Conservation (phyloP, 2,329 filamentous ascomycete genomes). For the Aureobasidium sp. region DNA sequence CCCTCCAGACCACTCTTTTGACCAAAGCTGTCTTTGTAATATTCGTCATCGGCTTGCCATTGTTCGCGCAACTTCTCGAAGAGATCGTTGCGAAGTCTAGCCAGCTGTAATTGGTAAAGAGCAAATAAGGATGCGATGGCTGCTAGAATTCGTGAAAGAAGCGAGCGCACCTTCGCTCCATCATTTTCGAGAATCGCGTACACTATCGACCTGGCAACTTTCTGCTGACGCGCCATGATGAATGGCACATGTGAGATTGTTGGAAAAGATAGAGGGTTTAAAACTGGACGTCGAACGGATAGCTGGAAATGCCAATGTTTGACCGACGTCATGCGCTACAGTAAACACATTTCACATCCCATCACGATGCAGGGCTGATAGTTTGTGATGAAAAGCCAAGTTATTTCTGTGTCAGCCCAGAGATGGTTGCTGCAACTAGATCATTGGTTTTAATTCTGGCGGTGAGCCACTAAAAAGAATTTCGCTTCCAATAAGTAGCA, state of each 20-base stretch:
- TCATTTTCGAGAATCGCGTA: constrained; percentile 10
- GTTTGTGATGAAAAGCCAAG: not conserved
- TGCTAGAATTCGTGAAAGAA: constrained; percentile 1
- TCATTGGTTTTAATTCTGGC: too few species aligned
- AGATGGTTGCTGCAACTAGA: too few species aligned
- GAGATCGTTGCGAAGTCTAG: constrained; percentile 28
- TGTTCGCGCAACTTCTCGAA: constrained; percentile 45
- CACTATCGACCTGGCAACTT: constrained; percentile 14
- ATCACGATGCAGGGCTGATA: not conserved
- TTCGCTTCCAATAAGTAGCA: not conserved
- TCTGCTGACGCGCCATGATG: constrained; percentile 14
- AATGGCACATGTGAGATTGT: not conserved
- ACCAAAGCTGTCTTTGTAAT: constrained; percentile 46
- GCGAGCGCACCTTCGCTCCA: not conserved
- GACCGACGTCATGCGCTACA: not conserved
- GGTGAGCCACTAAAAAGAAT: not conserved
- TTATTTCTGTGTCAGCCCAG: too few species aligned
- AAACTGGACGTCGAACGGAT: not conserved
- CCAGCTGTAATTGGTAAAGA: constrained; percentile 9
- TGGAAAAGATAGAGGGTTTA: not conserved
- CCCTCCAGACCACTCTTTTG: constrained; percentile 40
- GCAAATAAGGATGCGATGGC: constrained; percentile 13
- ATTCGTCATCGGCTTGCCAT: constrained; percentile 47
- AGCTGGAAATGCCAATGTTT: not conserved
- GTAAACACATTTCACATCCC: not conserved